Percentiles rank a stretch among this genome's conserved stretches.
phyloP scores from a whole-genome alignment of 257 asterid genomes.

The Fraxinus excelsior region DNA sequence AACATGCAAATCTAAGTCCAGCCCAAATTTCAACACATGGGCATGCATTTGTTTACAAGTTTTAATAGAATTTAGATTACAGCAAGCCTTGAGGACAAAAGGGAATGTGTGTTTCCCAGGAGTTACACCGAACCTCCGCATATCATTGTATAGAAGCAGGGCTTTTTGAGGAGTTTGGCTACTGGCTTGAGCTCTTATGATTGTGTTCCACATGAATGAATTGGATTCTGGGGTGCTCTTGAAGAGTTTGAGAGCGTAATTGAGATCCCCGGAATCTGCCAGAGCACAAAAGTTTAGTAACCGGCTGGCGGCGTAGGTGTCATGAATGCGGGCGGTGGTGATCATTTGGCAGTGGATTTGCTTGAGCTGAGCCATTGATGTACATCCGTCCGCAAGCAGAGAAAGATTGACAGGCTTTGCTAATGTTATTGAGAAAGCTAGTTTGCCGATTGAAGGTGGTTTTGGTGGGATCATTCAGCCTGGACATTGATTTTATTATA shows the following conservation, averaged over 20 bases:
- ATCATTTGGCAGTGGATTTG: conserved; percentile 85
- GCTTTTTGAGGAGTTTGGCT: conserved; percentile 44
- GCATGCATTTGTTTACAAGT: conserved; percentile 59
- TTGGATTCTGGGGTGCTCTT: conserved; percentile 41
- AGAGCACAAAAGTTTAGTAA: conserved; percentile 75
- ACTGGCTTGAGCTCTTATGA: conserved; percentile 67
- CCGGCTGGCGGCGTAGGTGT: conserved; percentile 77
- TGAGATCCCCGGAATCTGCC: conserved; percentile 55
- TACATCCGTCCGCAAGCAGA: conserved; percentile 56
- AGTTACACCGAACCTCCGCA: conserved; percentile 48
- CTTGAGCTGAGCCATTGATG: conserved; percentile 60
- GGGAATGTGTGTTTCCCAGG: conserved; percentile 87
- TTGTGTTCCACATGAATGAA: conserved; percentile 88
- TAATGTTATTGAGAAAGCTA: conserved; percentile 21
- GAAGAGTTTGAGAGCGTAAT: conserved; percentile 60
- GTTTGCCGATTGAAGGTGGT: neutral
- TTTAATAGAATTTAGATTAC: conserved; percentile 26
- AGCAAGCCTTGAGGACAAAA: conserved; percentile 76
- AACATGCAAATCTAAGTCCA: conserved; percentile 62
- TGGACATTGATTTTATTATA: neutral
- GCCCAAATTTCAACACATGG: conserved; percentile 59
- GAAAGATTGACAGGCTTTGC: conserved; percentile 36
- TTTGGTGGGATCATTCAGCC: conserved; percentile 41
- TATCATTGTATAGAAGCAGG: conserved; percentile 43
- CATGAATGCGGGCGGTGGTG: conserved; percentile 60